A percentile compares a stretch with the other conserved stretches of the same genome.
Evolutionary conservation across 1,139 yeast species (phyloP).

Genomic region (Dujonia santamariae): DNA sequence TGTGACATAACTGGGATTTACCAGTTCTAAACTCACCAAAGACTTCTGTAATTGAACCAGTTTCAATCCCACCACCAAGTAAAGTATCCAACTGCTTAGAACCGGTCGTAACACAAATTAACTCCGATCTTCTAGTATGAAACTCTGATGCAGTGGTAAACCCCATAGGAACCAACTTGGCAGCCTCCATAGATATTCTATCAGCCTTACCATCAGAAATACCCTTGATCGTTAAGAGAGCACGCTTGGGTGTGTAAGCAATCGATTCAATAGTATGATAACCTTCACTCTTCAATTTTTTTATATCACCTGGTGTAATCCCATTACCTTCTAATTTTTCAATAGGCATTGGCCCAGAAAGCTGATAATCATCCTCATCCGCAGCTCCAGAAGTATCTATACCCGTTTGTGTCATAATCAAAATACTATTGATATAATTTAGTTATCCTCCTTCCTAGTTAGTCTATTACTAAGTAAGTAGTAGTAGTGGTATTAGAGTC

Average conservation of each 20-base stretch:
- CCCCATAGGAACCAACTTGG: slow-evolving; percentile 90
- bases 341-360: slow-evolving; percentile 42
- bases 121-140: slow-evolving; percentile 83
- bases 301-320: slow-evolving; percentile 74
- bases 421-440: neutral
- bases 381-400: slow-evolving; percentile 5
- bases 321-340: slow-evolving; percentile 76
- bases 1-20: slow-evolving; percentile 94
- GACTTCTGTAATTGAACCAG: slow-evolving; percentile 94
- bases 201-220: slow-evolving; percentile 97
- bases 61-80: slow-evolving; percentile 95
- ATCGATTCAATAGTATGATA: slow-evolving; percentile 87
- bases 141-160: slow-evolving; percentile 97
- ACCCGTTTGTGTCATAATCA: slow-evolving; percentile 6
- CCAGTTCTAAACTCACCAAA: slow-evolving; percentile 99
- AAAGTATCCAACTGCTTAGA: slow-evolving; percentile 91
- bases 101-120: slow-evolving; percentile 92
- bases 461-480: neutral
- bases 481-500: neutral
- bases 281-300: slow-evolving; percentile 79
- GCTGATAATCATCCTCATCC: slow-evolving; percentile 36
- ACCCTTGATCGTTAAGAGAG: slow-evolving; percentile 76
- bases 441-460: neutral
- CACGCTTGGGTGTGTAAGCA: slow-evolving; percentile 85
- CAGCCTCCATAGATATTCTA: slow-evolving; percentile 74